Percentiles rank a stretch among this genome's conserved stretches.
Conservation (phyloP, 768 basidiomycete genomes). For the Auriscalpium vulgare region DNA sequence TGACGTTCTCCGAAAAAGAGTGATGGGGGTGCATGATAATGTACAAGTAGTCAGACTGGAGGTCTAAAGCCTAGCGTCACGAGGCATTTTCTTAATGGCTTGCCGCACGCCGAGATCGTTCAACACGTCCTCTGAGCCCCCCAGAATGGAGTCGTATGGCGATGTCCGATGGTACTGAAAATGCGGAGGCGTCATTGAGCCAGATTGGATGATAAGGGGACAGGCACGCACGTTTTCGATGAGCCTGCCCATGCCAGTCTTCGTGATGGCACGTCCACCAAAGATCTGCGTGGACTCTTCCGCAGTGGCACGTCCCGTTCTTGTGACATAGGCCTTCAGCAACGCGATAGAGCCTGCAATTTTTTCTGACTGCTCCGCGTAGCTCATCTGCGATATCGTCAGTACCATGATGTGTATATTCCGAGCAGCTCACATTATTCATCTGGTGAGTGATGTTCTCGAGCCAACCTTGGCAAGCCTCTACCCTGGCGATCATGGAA, state of each 20-base stretch:
- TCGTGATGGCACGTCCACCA: conserved; percentile 82
- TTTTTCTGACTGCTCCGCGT: conserved; percentile 74
- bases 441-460: conserved; percentile 89
- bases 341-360: conserved; percentile 86
- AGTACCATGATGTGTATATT: conserved; percentile 2
- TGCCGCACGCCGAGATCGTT: conserved; percentile 70
- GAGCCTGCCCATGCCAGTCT: conserved; percentile 78
- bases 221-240: conserved; percentile 59
- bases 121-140: conserved; percentile 69
- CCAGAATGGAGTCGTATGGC: conserved; percentile 78
- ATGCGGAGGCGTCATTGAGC: background rate
- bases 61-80: conserved; percentile 32
- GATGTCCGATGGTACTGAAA: conserved; percentile 73
- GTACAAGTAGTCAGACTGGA: background rate
- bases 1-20: background rate
- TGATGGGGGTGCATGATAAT: background rate
- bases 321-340: conserved; percentile 74
- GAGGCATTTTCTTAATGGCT: conserved; percentile 64
- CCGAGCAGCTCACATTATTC: conserved; percentile 54
- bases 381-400: conserved; percentile 57
- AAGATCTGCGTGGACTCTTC: conserved; percentile 80
- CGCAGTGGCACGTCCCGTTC: conserved; percentile 58
- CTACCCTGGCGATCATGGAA: conserved; percentile 83
- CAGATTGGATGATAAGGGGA: background rate
- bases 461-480: conserved; percentile 81